These are phyloP conservation scores for Nothopassalora personata DNA, from an alignment of 2,329 filamentous ascomycete genomes.

Conservation along the genomic window DNA sequence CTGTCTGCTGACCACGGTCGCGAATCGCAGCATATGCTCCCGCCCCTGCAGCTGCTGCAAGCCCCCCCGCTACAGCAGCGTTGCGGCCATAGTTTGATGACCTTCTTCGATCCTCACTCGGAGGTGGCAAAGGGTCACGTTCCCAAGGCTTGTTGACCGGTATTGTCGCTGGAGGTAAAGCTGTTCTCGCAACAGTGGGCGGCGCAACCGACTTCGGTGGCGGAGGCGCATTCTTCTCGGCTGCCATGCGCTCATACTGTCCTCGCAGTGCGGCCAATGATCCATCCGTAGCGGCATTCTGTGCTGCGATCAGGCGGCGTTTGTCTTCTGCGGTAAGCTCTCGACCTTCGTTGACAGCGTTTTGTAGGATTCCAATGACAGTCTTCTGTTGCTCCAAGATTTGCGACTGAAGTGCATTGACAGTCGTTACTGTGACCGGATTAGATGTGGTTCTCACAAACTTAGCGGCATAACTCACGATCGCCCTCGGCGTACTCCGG, in stretches of 20 bases:
- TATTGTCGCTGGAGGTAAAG: background rate
- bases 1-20: background rate
- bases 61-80: background rate
- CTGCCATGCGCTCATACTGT: conserved; percentile 20
- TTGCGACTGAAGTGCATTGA: conserved; percentile 40
- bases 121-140: background rate
- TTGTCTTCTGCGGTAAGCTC: conserved; percentile 37
- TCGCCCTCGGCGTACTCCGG: conserved; percentile 37
- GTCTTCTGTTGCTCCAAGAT: conserved; percentile 41
- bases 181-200: background rate
- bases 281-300: conserved; percentile 38
- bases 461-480: conserved; percentile 25
- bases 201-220: background rate
- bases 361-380: conserved; percentile 41
- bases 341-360: conserved; percentile 39
- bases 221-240: conserved; percentile 6
- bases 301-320: conserved; percentile 37
- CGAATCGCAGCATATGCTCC: background rate
- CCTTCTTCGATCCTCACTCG: background rate
- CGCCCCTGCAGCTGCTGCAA: background rate
- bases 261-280: conserved; percentile 35
- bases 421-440: conserved; percentile 33
- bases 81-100: background rate
- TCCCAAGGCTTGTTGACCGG: conserved; percentile 2
- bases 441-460: conserved; percentile 8